Evolutionary conservation across 2,329 filamentous ascomycete species (phyloP), one percentile per base, ranked within the genome.

Genomic region (Trichoderma oligosporum): DNA sequence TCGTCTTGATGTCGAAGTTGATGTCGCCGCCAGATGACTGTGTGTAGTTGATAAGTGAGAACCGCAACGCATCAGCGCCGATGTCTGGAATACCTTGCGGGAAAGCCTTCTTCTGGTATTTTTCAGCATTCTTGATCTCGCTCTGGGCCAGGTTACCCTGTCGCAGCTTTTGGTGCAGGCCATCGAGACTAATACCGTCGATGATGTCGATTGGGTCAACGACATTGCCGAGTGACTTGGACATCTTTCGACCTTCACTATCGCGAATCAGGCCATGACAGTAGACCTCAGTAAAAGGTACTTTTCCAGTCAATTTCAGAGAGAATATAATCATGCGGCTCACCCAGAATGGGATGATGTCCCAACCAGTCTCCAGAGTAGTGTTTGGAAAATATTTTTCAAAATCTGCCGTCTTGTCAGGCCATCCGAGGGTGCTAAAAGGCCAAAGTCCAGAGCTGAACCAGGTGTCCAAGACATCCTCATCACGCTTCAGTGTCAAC

Each of bases 391-490:
- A 95, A 52, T 94, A 78, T 61, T 85, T 86, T 68, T 87, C 79
- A 60, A 91, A 75, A 66, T 93, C 89, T 46, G 82, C 77, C 2
- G 85, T 88, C 60, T 88, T 77, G 33, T 87, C 83, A 7, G 91
- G 91, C 89, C 91, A 95, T 47, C 91, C 91, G 29, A 96, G 76
- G 7, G 88, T 95, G 9, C 86, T 87, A 74, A 93, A 93, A 2
- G 91, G 91, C 91, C 91, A 96, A 20, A 94, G 77, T 27, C 88
- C 91, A 60, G 88, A 91, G 38, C 87, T 91, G 76, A 95, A 96
- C 91, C 91, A 96, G 4, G 90, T 95, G 70, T 96, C 91, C n/a
- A 96, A 79, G 49, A 92, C 89, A 72, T 96, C 91, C 59, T 86
- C 86, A 65, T 96, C 66, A 83, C 80, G 22, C 9, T n/a, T 8